phyloP scores from a whole-genome alignment of 306 rosid species.

The Arachis hypogaea region DNA sequence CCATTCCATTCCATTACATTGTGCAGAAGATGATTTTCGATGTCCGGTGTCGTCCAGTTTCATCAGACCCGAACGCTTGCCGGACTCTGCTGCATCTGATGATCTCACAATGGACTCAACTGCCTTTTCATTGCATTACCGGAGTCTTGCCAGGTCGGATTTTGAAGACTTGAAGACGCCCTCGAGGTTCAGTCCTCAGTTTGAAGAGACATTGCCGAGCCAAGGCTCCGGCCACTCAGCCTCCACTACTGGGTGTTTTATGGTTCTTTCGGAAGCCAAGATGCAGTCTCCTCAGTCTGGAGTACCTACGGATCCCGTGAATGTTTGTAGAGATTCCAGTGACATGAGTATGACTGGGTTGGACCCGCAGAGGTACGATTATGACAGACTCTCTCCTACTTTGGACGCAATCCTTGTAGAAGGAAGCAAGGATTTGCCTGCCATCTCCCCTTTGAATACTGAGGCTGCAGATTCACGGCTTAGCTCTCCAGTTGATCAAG shows the following conservation, averaged over 20 bases:
- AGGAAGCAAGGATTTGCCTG: constrained; percentile 54
- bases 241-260: constrained; percentile 57
- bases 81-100: constrained; percentile 70
- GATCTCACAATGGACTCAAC: constrained; percentile 93
- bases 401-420: constrained; percentile 68
- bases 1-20: not conserved
- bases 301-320: constrained; percentile 37
- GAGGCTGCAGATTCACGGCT: constrained; percentile 17
- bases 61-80: constrained; percentile 72
- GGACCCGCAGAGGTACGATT: constrained; percentile 50
- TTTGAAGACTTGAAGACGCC: constrained; percentile 80
- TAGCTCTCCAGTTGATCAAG: constrained; percentile 18
- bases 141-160: constrained; percentile 82
- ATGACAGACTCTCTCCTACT: constrained; percentile 59
- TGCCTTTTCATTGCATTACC: constrained; percentile 89
- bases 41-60: constrained; percentile 86
- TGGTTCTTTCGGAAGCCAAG: constrained; percentile 65
- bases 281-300: constrained; percentile 27
- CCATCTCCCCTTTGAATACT: constrained; percentile 35
- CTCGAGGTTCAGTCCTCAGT: constrained; percentile 48
- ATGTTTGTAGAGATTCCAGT: constrained; percentile 63
- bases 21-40: constrained; percentile 69
- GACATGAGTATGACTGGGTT: constrained; percentile 83
- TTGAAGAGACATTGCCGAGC: constrained; percentile 56
- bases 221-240: constrained; percentile 36